Base-by-base conservation (phyloP, 2,329 filamentous ascomycete genomes). In the Alternaria triticina region DNA sequence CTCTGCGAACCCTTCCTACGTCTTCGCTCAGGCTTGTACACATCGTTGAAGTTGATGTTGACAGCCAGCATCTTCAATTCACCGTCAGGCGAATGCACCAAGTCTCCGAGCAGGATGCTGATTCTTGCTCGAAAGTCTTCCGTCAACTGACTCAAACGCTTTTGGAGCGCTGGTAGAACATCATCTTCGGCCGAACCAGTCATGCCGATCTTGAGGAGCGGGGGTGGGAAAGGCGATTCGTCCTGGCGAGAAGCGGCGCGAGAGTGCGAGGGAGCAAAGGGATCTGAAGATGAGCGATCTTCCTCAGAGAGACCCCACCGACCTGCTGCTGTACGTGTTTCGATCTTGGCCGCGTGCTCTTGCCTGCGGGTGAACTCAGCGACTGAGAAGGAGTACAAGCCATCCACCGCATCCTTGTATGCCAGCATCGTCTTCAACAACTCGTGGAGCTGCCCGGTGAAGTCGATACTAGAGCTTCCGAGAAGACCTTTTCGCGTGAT, bases 21-120 rank as follows among this genome's bases (percentile, higher is more conserved):
- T 77, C 90, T 87, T 73, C 89, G 86, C 47, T 90, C 87, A 13
- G 93, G 92, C 80, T 92, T 88, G 80, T 98, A 98, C 25, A 97
- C 92, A 78, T 98, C 95, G 81, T 99, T 99, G 81, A 98, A 99
- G 82, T 98, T 99, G 93, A 99, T 98, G 44, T 96, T 92, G 50
- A 98, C 94, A 43, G 93, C 96, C 69, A 99, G 82, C 84, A 98
- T 98, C 58, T 95, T 87, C 89, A 99, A 93, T 79, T 99, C 96
- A 55, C 94, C 90, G 78, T 99, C 96, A 1, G 94, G 91, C 81
- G 98, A 95, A 81, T 96, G 95, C 9, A 93, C 91, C 67, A 99
- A 80, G 78, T 99, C 96, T 13, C 96, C 94, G 4, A 99, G 84
- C 58, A 99, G 82, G 44, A 94, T 85, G 77, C 93, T 93, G 52